phyloP scores from a whole-genome alignment of 129 eudicot species.

The Saussurea involucrata region DNA sequence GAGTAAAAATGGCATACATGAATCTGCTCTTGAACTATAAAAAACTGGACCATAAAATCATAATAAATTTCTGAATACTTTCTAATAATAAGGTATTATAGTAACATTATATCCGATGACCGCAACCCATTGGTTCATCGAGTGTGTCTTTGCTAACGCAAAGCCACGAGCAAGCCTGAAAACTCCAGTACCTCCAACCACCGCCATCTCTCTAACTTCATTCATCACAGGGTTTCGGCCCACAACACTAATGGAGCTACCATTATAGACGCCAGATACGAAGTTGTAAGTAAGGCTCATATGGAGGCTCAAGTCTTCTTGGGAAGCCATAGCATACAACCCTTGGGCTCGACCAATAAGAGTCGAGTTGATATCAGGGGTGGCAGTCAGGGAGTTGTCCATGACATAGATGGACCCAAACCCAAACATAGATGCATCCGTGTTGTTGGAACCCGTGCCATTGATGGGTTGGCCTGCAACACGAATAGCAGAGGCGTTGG shows the following conservation, averaged over 20 bases:
- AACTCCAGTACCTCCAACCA: conserved; percentile 45
- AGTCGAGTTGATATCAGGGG: conserved; percentile 32
- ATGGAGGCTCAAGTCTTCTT: conserved; percentile 16
- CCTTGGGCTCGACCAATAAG: conserved; percentile 56
- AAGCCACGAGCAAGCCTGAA: conserved; percentile 46
- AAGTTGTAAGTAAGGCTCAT: conserved; percentile 37
- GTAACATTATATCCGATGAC: conserved; percentile 41
- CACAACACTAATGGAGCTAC: conserved; percentile 33
- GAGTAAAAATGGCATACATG: too few relatives aligned
- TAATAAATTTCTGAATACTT: not conserved
- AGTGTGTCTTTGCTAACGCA: conserved; percentile 27
- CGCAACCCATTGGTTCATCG: conserved; percentile 22
- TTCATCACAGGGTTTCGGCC: conserved; percentile 32
- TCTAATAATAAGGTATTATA: conserved; percentile 19
- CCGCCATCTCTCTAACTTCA: conserved; percentile 42
- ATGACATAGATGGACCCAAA: conserved; percentile 33
- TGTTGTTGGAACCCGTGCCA: not conserved
- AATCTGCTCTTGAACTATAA: not conserved
- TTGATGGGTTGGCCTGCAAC: conserved; percentile 31
- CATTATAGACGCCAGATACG: conserved; percentile 31
- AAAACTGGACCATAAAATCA: not conserved
- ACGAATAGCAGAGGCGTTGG: conserved; percentile 38
- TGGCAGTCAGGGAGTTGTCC: conserved; percentile 39
- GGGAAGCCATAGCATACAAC: conserved; percentile 32
- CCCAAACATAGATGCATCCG: conserved; percentile 15